A percentile compares a stretch with the other conserved stretches of the same genome.
Conservation (phyloP, 176 grass and related monocot genomes). For the Elymus sibiricus region DNA sequence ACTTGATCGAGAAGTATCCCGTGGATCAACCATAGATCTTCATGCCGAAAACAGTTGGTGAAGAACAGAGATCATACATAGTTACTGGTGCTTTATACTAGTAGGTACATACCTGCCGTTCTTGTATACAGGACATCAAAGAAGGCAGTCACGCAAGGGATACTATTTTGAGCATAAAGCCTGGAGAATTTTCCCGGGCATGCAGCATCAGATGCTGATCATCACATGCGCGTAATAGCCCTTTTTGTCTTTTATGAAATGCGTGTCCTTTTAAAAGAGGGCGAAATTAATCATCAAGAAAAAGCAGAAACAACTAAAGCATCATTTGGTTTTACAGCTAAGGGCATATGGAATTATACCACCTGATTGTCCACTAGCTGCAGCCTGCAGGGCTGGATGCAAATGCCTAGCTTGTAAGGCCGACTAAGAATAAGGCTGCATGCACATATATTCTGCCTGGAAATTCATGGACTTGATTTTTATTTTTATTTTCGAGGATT, state of each 20-base stretch:
- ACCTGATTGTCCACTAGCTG: too few relatives aligned
- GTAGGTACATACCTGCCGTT: background rate
- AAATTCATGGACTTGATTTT: too few relatives aligned
- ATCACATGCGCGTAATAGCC: background rate
- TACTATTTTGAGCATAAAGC: background rate
- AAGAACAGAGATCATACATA: background rate
- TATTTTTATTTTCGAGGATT: too few relatives aligned
- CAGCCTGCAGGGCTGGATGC: too few relatives aligned
- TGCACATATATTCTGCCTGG: too few relatives aligned
- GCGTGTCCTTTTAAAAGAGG: background rate
- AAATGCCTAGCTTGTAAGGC: too few relatives aligned
- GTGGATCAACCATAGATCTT: slow-evolving; percentile 6
- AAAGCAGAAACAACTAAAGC: background rate
- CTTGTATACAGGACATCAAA: background rate
- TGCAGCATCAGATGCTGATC: background rate
- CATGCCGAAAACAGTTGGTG: background rate
- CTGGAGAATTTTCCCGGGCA: background rate
- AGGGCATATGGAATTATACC: too few relatives aligned
- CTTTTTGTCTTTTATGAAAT: background rate
- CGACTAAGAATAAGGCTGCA: too few relatives aligned
- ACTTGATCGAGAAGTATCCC: slow-evolving; percentile 69
- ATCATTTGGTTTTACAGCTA: background rate
- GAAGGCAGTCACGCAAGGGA: background rate
- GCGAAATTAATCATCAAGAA: background rate
- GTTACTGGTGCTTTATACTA: background rate